Base-by-base conservation (phyloP, 2,329 filamentous ascomycete species). In the Emmonsiellopsis sp. region DNA sequence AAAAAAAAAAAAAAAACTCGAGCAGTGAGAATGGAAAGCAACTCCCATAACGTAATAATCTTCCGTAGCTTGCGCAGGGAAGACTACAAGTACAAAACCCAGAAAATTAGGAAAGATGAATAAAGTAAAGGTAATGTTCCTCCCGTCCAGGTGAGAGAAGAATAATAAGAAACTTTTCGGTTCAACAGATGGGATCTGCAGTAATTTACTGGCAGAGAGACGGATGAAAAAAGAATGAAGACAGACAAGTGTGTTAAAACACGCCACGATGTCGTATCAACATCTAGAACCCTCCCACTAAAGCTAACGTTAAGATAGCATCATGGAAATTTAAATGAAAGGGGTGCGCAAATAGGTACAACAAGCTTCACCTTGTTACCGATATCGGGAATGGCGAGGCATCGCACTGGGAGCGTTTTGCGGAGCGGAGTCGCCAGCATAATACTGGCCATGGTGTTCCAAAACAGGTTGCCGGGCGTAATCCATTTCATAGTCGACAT, bases 401-500 rank as follows among this genome's bases (percentile, higher is more conserved):
- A 54, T 32, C 49, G 43, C 35, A 44, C 53, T 34, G 46, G 56
- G 55, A 30, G 44, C 44, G 51, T 58, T 47, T 52, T 45, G 37
- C 51, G 54, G 38, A 40, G 48, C 30, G 32, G 52, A 37, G 30
- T 53, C 54, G 30, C 55, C 5, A 30, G 50, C 41, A 45, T 59
- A 59, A 46, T 54, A 56, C 47, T 62, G 61, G 10, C 50, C 43
- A 26, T 40, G 56, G 44, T 57, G 54, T 45, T 59, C 61, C 20
- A 55, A 52, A 7, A 58, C 50, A 11, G 55, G 59, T 42, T 57
- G 55, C 16, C 55, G 55, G 11, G 52, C 31, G 46, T 60, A 57
- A 37, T 60, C 59, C 43, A 57, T 42, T 31, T 60, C 59, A 50
- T 61, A 60, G 37, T 57, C 57, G 40, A 58, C 26, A 37, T 62